phyloP scores from a whole-genome alignment of 257 asterid species.

The Solanum neorickii region DNA sequence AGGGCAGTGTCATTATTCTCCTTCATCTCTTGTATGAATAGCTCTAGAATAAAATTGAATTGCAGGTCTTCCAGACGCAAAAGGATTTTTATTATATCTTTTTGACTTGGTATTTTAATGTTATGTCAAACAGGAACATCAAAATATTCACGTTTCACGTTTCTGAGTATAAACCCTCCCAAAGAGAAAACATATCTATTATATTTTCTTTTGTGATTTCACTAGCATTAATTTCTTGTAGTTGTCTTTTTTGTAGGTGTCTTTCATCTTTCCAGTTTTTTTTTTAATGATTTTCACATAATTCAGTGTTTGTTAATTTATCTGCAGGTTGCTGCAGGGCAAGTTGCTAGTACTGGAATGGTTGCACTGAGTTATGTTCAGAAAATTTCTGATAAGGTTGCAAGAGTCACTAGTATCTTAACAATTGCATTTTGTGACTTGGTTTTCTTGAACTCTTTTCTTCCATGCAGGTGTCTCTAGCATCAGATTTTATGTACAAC shows the following conservation, averaged over 20 bases:
- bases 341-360: slow-evolving; percentile 75
- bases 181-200: neutral
- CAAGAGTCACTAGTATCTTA: neutral
- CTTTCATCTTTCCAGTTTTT: neutral
- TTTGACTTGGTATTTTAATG: neutral
- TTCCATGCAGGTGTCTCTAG: slow-evolving; percentile 54
- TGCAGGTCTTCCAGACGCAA: neutral
- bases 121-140: neutral
- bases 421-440: neutral
- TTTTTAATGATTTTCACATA: neutral
- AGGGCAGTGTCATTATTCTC: neutral
- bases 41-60: neutral
- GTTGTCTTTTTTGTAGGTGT: neutral
- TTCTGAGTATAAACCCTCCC: neutral
- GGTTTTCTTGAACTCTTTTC: neutral
- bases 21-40: neutral
- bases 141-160: neutral
- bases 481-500: slow-evolving; percentile 71
- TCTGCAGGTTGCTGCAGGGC: slow-evolving; percentile 65
- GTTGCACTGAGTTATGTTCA: slow-evolving; percentile 75
- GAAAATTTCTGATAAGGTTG: slow-evolving; percentile 57
- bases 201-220: neutral
- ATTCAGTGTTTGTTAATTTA: neutral
- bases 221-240: neutral
- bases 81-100: neutral